Conservation (phyloP, 2,329 filamentous ascomycete genomes). For the Pseudovirgaria hyperparasitica region DNA sequence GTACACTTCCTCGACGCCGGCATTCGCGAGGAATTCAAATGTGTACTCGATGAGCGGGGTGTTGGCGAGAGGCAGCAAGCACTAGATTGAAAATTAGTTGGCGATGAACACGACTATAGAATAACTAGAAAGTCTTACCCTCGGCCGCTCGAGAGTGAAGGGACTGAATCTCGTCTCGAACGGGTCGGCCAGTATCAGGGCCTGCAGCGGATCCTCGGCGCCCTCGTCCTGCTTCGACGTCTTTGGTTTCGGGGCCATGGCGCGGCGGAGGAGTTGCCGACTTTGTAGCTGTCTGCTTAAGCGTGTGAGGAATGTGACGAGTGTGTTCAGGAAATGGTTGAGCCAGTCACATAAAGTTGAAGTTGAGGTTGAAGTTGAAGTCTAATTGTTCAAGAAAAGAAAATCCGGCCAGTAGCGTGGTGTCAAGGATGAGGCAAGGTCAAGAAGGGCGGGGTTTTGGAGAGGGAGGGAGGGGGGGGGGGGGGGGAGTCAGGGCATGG, state of each 20-base stretch:
- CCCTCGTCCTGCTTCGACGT: slow-evolving; percentile 37
- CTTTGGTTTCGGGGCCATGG: slow-evolving; percentile 36
- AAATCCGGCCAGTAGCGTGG: too few species aligned
- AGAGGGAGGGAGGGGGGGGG: too few species aligned
- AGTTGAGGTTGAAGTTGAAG: too few species aligned
- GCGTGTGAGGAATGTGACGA: background rate
- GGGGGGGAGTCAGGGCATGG: too few species aligned
- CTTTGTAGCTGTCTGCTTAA: slow-evolving; percentile 5
- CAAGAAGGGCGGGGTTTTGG: too few species aligned
- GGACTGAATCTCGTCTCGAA: slow-evolving; percentile 88
- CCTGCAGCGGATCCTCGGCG: slow-evolving; percentile 49
- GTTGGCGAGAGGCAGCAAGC: slow-evolving; percentile 85
- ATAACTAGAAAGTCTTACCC: slow-evolving; percentile 43
- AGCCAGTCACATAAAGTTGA: too few species aligned
- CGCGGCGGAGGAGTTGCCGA: slow-evolving; percentile 1
- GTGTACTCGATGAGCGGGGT: slow-evolving; percentile 95
- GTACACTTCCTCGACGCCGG: slow-evolving; percentile 87
- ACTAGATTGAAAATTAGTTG: slow-evolving; percentile 40
- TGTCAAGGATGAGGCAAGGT: too few species aligned
- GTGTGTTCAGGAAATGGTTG: background rate
- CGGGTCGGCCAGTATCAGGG: slow-evolving; percentile 45
- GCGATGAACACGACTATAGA: background rate
- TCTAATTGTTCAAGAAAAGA: too few species aligned
- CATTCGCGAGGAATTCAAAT: slow-evolving; percentile 88
- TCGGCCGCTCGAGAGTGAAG: slow-evolving; percentile 76